Conservation (phyloP, 148 eudicot species). For the Bassia scoparia region DNA sequence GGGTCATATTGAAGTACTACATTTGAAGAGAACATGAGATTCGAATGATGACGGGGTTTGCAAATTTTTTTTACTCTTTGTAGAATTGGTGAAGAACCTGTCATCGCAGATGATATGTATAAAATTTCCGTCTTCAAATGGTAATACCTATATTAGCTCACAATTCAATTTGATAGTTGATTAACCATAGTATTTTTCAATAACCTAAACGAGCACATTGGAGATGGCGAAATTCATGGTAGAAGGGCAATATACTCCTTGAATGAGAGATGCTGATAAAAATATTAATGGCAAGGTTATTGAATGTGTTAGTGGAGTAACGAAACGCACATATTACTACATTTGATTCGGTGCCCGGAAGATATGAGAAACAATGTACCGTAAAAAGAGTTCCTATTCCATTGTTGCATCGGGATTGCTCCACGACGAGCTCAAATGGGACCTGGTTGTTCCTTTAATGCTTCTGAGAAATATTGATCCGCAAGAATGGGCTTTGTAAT, state of each 20-base stretch:
- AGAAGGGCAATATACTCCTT: background rate
- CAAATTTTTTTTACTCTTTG: background rate
- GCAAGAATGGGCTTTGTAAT: too few relatives aligned
- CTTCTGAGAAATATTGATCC: too few relatives aligned
- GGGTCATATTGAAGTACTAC: background rate
- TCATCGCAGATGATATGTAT: background rate
- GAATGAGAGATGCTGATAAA: background rate
- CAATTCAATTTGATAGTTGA: background rate
- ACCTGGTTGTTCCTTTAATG: too few relatives aligned
- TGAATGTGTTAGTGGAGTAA: too few relatives aligned
- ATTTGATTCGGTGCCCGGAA: background rate
- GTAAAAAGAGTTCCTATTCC: too few relatives aligned
- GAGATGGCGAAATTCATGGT: background rate
- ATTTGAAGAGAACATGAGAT: background rate
- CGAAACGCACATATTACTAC: background rate
- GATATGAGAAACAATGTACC: constrained; percentile 2
- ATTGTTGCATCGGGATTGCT: too few relatives aligned
- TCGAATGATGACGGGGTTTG: background rate
- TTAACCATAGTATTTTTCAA: background rate
- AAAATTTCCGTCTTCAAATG: background rate
- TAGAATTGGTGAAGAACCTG: background rate
- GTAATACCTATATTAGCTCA: background rate
- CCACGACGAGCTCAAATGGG: too few relatives aligned
- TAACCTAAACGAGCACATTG: background rate
- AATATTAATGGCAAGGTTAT: background rate